Conservation (phyloP, 1,284 basidiomycete genomes). For the Phaffia rhodozyma region DNA sequence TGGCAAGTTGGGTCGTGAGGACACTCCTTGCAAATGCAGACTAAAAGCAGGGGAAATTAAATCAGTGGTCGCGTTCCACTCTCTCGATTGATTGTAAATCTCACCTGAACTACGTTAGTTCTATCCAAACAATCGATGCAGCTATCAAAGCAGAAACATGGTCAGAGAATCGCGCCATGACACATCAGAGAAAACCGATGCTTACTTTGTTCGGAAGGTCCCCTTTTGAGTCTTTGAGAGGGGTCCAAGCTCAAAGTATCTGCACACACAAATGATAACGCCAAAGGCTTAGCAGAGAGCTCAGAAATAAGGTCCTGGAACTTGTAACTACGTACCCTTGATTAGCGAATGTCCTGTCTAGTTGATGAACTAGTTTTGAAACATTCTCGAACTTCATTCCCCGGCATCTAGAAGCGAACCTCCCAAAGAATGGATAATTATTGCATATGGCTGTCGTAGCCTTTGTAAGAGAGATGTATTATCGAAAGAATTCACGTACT, state of each 20-base stretch:
- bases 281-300: constrained; percentile 11
- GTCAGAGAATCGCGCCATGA: not conserved
- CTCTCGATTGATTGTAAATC: constrained; percentile 41
- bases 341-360: constrained; percentile 58
- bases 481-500: constrained; percentile 38
- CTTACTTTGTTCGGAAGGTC: constrained; percentile 50
- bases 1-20: constrained; percentile 65
- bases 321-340: constrained; percentile 48
- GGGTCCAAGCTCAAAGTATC: constrained; percentile 46
- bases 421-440: constrained; percentile 21
- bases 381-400: constrained; percentile 94
- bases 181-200: not conserved
- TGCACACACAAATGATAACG: not conserved
- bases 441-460: not conserved
- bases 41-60: constrained; percentile 56
- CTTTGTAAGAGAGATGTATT: not conserved
- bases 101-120: constrained; percentile 50
- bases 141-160: constrained; percentile 38
- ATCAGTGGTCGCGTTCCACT: constrained; percentile 17
- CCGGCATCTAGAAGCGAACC: constrained; percentile 36
- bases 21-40: constrained; percentile 43
- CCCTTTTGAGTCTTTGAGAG: constrained; percentile 48
- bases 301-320: not conserved
- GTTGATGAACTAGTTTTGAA: constrained; percentile 54
- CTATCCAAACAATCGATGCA: constrained; percentile 86